Evolutionary conservation across 2,329 filamentous ascomycete species (phyloP), one percentile per base, ranked within the genome.

Genomic region (Penicillium brevicompactum): DNA sequence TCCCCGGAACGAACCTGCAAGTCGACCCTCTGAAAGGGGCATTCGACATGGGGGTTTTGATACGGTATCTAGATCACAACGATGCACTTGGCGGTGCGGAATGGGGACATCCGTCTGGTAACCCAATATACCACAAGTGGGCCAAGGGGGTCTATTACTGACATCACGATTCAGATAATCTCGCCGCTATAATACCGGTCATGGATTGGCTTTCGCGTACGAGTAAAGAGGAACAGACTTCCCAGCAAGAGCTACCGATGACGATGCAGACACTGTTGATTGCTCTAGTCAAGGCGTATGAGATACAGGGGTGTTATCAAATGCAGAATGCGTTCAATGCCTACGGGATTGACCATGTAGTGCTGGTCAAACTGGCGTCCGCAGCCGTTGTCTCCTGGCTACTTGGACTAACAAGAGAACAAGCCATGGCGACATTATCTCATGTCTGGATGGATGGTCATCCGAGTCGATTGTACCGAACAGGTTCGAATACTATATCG

Each of bases 11-110:
- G 5, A n/a, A 38, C 3, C 66, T 68, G 37, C 54, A 65, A 8
- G 46, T 77, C 11, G 76, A 78, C 51, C 68, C 69, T 3, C 43
- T 73, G 1, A 72, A 76, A 45, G 75, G 73, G 0, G 70, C 76
- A 13, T 78, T 77, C 51, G 69, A 74, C 49, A 41, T 78, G 21
- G 74, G 73, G 0, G 58, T 64, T 2, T 56, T 75, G 57, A 75
- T 78, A 37, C 66, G 75, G 24, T 77, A 75, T 49, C 57, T 78
- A 13, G 76, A 78, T 55, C 74, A 76, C 47, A 78, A 76, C 48
- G 76, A 78, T 65, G 74, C 69, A 5, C 65, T 71, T n/a, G 52
- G 62, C 8, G 76, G 74, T 0, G 66, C 64, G n/a, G 76, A 78
- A 62, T 77, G 75, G 76, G 74, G 74, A 1, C 76, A 78, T 65